phyloP scores from a whole-genome alignment of 2,329 filamentous ascomycete genomes.

The Cercospora zeae-maydis region DNA sequence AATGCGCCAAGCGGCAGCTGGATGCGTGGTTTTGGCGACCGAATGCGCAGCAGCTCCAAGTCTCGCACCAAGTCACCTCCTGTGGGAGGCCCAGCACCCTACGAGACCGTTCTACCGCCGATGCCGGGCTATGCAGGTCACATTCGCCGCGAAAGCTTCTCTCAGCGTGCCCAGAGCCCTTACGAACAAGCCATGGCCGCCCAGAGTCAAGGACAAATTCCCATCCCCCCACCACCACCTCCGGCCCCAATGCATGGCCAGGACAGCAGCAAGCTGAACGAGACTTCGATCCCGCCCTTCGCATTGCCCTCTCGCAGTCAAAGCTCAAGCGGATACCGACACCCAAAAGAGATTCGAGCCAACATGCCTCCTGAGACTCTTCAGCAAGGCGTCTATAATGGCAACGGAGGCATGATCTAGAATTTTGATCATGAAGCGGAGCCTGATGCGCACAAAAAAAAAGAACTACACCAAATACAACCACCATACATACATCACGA shows the following conservation, averaged over 20 bases:
- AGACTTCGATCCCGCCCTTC: slow-evolving; percentile 42
- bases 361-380: slow-evolving; percentile 49
- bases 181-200: slow-evolving; percentile 36
- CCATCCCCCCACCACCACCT: slow-evolving; percentile 37
- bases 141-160: slow-evolving; percentile 21
- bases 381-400: slow-evolving; percentile 42
- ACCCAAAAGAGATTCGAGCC: slow-evolving; percentile 48
- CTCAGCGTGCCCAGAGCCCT: slow-evolving; percentile 28
- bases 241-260: slow-evolving; percentile 31
- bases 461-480: background rate
- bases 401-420: slow-evolving; percentile 31
- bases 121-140: slow-evolving; percentile 13
- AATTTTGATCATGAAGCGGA: background rate
- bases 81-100: slow-evolving; percentile 26
- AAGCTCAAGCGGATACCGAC: slow-evolving; percentile 34
- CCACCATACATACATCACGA: slow-evolving; percentile 3
- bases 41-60: slow-evolving; percentile 57
- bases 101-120: slow-evolving; percentile 17
- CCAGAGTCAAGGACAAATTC: slow-evolving; percentile 21
- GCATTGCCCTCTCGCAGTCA: slow-evolving; percentile 24
- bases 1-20: slow-evolving; percentile 56
- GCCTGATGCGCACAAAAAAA: background rate
- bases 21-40: slow-evolving; percentile 54
- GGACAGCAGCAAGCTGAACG: slow-evolving; percentile 32
- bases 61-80: slow-evolving; percentile 50